Evolutionary conservation across 345 rosid genomes (phyloP).

Genomic region (Eucalyptus guilfoylei): DNA sequence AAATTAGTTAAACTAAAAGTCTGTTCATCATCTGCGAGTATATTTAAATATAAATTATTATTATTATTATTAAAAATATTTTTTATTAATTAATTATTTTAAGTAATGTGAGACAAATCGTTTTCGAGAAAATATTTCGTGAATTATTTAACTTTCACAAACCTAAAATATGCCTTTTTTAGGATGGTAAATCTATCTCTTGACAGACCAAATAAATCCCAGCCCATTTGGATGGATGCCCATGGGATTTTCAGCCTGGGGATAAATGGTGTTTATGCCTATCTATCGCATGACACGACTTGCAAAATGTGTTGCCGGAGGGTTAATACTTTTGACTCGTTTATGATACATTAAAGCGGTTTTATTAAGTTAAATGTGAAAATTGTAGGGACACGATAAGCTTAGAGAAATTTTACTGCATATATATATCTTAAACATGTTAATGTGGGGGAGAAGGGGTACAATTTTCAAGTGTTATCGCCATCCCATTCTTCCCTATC

Average conservation of each 20-base stretch:
- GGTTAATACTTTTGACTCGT: neutral
- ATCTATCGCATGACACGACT: neutral
- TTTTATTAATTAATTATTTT: too few species aligned
- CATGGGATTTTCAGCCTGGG: neutral
- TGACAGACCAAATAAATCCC: neutral
- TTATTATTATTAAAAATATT: too few species aligned
- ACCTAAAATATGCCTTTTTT: too few species aligned
- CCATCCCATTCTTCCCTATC: neutral
- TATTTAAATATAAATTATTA: too few species aligned
- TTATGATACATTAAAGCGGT: neutral
- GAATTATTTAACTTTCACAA: too few species aligned
- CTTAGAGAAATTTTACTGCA: too few species aligned
- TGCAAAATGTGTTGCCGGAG: neutral
- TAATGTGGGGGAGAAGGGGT: neutral
- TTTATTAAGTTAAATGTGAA: neutral
- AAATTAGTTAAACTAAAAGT: too few species aligned
- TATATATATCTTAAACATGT: too few species aligned
- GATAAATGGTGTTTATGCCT: too few species aligned
- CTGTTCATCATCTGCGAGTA: neutral
- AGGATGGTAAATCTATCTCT: neutral
- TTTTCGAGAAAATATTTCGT: too few species aligned
- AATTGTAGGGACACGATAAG: neutral
- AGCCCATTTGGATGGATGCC: rapidly evolving
- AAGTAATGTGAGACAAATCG: neutral
- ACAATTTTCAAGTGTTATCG: neutral